Percentiles rank a stretch among this genome's conserved stretches.
These are phyloP conservation scores for Bonia amplexicaulis DNA, from an alignment of 176 grass and related monocot species.

Conservation along the genomic window DNA sequence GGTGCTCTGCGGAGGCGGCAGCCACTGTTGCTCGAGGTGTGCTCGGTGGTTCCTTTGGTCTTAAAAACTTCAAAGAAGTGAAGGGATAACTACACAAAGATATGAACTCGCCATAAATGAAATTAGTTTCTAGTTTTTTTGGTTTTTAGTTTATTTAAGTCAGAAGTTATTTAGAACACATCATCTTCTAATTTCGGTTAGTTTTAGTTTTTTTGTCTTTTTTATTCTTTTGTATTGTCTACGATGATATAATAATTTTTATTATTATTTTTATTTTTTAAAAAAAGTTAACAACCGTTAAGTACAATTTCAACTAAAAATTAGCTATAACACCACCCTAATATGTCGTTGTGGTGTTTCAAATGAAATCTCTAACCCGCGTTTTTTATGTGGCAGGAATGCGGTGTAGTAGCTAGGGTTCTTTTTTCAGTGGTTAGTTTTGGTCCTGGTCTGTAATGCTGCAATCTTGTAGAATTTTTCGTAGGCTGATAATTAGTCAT, in stretches of 20 bases:
- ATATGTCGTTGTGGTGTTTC: neutral
- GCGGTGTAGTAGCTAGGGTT: neutral
- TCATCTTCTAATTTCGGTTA: fast-evolving
- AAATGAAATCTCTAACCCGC: neutral
- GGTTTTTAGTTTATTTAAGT: too few relatives aligned
- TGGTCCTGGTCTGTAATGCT: neutral
- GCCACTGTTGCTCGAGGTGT: neutral
- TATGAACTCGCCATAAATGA: too few relatives aligned
- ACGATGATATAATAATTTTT: too few relatives aligned
- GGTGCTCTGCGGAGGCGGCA: neutral
- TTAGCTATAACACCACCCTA: too few relatives aligned
- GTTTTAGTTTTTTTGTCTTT: too few relatives aligned
- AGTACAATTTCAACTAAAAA: too few relatives aligned
- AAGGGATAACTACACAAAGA: neutral
- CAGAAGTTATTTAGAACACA: fast-evolving
- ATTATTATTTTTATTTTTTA: too few relatives aligned
- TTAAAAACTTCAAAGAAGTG: neutral
- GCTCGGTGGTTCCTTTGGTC: neutral
- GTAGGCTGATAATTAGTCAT: too few relatives aligned
- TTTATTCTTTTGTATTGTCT: too few relatives aligned
- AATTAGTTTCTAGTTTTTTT: too few relatives aligned
- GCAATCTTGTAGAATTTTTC: neutral
- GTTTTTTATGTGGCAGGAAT: neutral
- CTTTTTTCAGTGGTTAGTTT: neutral
- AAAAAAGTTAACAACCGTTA: too few relatives aligned